Conservation (phyloP, 345 rosid genomes). For the Citrus maxima region DNA sequence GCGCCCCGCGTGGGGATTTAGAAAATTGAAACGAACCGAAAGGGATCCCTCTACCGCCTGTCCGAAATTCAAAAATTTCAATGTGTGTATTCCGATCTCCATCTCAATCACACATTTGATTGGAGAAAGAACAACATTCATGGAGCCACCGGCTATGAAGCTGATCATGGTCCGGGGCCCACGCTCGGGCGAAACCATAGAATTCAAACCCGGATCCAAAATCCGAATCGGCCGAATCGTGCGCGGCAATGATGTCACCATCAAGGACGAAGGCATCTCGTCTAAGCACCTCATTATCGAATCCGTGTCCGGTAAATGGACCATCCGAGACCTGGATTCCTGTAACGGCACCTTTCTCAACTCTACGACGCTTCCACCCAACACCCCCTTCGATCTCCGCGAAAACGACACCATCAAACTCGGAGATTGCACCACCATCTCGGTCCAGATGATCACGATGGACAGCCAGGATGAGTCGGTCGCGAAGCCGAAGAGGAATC, state of each 20-base stretch:
- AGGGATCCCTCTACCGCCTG: neutral
- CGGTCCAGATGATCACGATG: slow-evolving; percentile 33
- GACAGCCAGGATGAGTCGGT: slow-evolving; percentile 15
- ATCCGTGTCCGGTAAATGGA: slow-evolving; percentile 61
- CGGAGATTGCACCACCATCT: slow-evolving; percentile 63
- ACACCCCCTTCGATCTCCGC: slow-evolving; percentile 37
- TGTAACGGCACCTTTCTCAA: slow-evolving; percentile 81
- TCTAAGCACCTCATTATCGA: slow-evolving; percentile 67
- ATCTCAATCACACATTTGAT: neutral
- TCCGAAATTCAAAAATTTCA: neutral
- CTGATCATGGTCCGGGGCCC: slow-evolving; percentile 60
- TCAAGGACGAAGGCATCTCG: slow-evolving; percentile 81
- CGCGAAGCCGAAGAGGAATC: slow-evolving; percentile 32
- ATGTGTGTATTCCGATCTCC: no score
- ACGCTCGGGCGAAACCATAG: slow-evolving; percentile 57
- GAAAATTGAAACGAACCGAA: neutral
- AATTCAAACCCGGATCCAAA: slow-evolving; percentile 43
- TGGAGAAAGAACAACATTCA: neutral
- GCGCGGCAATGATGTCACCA: slow-evolving; percentile 64
- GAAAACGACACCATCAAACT: slow-evolving; percentile 70
- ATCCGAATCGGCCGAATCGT: slow-evolving; percentile 65
- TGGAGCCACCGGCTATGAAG: slow-evolving; percentile 44
- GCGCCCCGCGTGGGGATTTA: neutral
- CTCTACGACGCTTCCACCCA: slow-evolving; percentile 36
- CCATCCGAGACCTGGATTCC: slow-evolving; percentile 63